A percentile compares a stretch with the other conserved stretches of the same genome.
phyloP scores from a whole-genome alignment of 2,329 filamentous ascomycete genomes.

The Claviceps capensis region DNA sequence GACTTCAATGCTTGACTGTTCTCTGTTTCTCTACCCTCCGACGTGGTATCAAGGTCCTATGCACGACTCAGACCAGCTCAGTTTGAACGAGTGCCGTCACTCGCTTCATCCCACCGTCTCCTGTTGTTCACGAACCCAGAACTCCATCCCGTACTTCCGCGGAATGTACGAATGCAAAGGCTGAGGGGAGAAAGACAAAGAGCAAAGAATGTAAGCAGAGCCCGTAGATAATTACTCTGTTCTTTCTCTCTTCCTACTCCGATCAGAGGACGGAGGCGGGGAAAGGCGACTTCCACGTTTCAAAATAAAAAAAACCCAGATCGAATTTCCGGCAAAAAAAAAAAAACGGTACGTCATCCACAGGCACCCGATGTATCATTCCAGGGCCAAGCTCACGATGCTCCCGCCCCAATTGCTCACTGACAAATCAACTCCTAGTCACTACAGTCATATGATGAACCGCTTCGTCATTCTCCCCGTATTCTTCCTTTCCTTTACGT shows the following conservation, averaged over 20 bases:
- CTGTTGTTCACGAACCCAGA: conserved; percentile 14
- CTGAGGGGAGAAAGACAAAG: not conserved
- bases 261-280: not conserved
- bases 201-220: not conserved
- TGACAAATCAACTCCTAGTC: conserved; percentile 1
- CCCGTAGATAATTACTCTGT: not conserved
- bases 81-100: conserved; percentile 13
- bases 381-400: not conserved
- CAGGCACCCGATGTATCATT: conserved; percentile 1
- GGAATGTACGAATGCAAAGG: not conserved
- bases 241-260: not conserved
- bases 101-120: conserved; percentile 9
- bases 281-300: not conserved
- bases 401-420: not conserved
- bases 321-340: not conserved
- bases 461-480: not conserved
- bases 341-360: not conserved
- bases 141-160: conserved; percentile 4
- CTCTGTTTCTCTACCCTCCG: conserved; percentile 19
- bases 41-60: conserved; percentile 18
- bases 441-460: conserved; percentile 3
- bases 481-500: conserved; percentile 1
- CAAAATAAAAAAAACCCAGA: not conserved
- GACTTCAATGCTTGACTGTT: conserved; percentile 8
- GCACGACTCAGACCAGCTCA: conserved; percentile 20